Conservation (phyloP, 2,329 filamentous ascomycete genomes). For the Trichoderma sp. region DNA sequence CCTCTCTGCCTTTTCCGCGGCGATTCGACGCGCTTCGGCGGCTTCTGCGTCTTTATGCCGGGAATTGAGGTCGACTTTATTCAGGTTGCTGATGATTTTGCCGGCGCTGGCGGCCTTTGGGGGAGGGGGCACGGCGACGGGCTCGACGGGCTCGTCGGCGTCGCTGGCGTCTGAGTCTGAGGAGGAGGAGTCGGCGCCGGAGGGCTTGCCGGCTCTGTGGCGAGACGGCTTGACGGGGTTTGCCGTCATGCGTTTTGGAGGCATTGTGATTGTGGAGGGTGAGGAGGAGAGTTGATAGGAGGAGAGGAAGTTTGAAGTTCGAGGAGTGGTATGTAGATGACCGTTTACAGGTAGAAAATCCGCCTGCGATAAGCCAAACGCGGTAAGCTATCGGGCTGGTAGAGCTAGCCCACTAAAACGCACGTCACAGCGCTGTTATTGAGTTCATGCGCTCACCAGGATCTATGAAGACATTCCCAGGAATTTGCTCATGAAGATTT, state of each 20-base stretch:
- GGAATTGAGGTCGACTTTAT: slow-evolving; percentile 52
- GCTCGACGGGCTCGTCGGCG: slow-evolving; percentile 29
- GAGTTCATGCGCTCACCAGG: neutral
- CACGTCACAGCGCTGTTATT: neutral
- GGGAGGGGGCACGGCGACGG: slow-evolving; percentile 46
- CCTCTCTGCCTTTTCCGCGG: slow-evolving; percentile 49
- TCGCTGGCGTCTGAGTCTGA: slow-evolving; percentile 53
- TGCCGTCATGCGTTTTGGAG: slow-evolving; percentile 87
- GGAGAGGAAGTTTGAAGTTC: neutral
- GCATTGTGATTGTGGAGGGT: slow-evolving; percentile 40
- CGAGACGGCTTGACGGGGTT: slow-evolving; percentile 79
- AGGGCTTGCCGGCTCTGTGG: slow-evolving; percentile 80
- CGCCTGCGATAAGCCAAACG: neutral
- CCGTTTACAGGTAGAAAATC: neutral
- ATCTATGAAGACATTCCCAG: neutral
- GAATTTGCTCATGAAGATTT: neutral
- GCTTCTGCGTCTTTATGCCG: slow-evolving; percentile 45
- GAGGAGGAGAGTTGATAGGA: neutral
- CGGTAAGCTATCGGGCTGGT: neutral
- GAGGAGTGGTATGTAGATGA: neutral
- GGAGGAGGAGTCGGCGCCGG: slow-evolving; percentile 52
- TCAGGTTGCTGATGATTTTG: slow-evolving; percentile 53
- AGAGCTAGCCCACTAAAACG: neutral
- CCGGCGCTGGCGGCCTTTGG: slow-evolving; percentile 57
- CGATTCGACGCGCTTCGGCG: slow-evolving; percentile 46